Evolutionary conservation across 768 basidiomycete genomes (phyloP), one percentile per base, ranked within the genome.

Genomic region (Termitomyces sp.): DNA sequence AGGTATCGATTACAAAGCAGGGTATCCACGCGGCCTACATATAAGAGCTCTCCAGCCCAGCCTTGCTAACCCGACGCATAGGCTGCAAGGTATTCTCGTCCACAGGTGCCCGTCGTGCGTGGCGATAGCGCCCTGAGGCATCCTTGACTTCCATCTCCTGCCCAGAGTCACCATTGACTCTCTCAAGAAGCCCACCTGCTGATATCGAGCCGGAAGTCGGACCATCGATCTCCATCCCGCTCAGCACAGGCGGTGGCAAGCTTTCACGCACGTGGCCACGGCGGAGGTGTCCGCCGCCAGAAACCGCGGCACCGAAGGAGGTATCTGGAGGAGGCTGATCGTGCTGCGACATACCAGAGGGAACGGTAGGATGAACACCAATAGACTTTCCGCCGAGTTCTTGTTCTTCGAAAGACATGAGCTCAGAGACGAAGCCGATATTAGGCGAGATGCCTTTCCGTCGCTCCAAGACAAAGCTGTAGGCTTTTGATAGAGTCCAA

Each of bases 401-500:
- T 67, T 87, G 78, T 67, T 96, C 94, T 74, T 98, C 95, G 66
- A 95, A 97, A 47, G 86, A 88, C 95, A 97, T 97, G 43, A 98
- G 81, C 71, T 97, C 94, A 4, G 92, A 93, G 44, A 98, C 94
- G 71, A 98, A 98, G 7, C 96, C 96, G 61, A 98, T 96, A 68
- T 97, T 98, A 10, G 95, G 96, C 14, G 92, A 94, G 63, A 98
- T 96, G 62, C 94, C 94, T 63, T 92, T 93, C 36, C 96, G 85
- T 9, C 94, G 84, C 64, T 95, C 95, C 41, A 92, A 81, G 26
- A 98, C 95, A 67, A 94, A 97, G 0, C 87, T 75, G 68, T 98
- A 98, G 1, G 96, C 93, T 37, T 85, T 84, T 32, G 92, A 89
- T 42, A 98, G 82, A 20, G 94, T 90, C 96, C 96, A 98, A 67